These are phyloP conservation scores for Eragrostis nindensis DNA, from an alignment of 176 grass and related monocot species.

Conservation along the genomic window DNA sequence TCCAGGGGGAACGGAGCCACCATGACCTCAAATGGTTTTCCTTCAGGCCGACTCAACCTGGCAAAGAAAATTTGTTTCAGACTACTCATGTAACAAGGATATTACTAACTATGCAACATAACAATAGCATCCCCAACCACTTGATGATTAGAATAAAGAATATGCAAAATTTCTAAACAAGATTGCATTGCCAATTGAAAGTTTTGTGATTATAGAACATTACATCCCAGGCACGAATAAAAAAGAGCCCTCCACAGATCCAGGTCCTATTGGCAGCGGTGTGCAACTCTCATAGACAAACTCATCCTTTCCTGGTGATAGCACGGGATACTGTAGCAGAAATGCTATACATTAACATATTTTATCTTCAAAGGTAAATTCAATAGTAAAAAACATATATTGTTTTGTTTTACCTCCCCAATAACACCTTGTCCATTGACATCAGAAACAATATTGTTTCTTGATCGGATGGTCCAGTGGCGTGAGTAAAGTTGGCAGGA, in stretches of 20 bases:
- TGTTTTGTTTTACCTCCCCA: slow-evolving; percentile 61
- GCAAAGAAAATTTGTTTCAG: slow-evolving; percentile 31
- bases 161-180: not conserved
- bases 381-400: not conserved
- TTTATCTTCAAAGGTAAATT: not conserved
- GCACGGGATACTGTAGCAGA: slow-evolving; percentile 72
- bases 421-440: slow-evolving; percentile 77
- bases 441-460: slow-evolving; percentile 51
- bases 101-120: not conserved
- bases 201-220: not conserved
- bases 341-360: not conserved
- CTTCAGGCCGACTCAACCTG: slow-evolving; percentile 77
- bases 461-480: slow-evolving; percentile 74
- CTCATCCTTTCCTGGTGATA: slow-evolving; percentile 69
- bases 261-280: slow-evolving; percentile 44
- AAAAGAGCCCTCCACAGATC: slow-evolving; percentile 88
- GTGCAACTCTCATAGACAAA: slow-evolving; percentile 93
- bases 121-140: not conserved
- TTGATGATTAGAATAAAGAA: not conserved
- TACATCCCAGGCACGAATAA: slow-evolving; percentile 95
- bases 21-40: slow-evolving; percentile 67
- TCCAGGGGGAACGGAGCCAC: slow-evolving; percentile 68
- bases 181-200: not conserved
- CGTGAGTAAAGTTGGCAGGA: slow-evolving; percentile 82
- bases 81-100: not conserved